Base-by-base conservation (phyloP, 2,329 filamentous ascomycete species). In the Epichloe sibirici region DNA sequence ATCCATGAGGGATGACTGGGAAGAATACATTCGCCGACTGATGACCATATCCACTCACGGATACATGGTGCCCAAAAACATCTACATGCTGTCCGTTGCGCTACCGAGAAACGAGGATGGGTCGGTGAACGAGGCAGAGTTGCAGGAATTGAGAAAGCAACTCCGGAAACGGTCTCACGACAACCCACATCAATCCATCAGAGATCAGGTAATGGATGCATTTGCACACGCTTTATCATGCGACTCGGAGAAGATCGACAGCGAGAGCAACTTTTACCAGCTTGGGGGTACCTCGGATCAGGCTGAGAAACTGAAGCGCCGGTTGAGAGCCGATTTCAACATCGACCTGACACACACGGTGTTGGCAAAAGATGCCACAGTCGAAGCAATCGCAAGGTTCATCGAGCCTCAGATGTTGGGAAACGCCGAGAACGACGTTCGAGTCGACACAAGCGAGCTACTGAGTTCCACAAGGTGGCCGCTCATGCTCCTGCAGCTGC, bases 401-500 rank as follows among this genome's bases (percentile, higher is more conserved):
- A 69, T 75, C 48, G 67, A 72, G 12, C 54, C 55, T 6, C 40
- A 55, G 12, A 42, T 35, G 3, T 39, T 55, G 2, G 47, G 45
- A 2, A 49, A 57, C 4, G 46, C 31, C 11, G 42, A 53, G 8
- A 37, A 42, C 3, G 21, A 52, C 4, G 53, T 56, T 28, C 53
- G 55, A 3, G 57, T 65, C 4, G 68, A 68, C 2, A 71, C 67
- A 54, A 61, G 63, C n/a, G 62, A 70, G 54, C 71, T 69, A 0
- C 66, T 66, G 58, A 77, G 74, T 57, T 79, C 76, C 0, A 77
- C 71, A 3, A 74, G 73, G 48, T 69, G 69, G 1, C 58, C 72
- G n/a, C 64, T 80, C 3, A 65, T 81, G 58, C 5, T 75, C 4
- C 44, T 78, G 4, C 75, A 81, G 55, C 69, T 80, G 5, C 48